Conservation (phyloP, 371 early-diverging fungal genomes). For the Quaeritorhiza haematococci region DNA sequence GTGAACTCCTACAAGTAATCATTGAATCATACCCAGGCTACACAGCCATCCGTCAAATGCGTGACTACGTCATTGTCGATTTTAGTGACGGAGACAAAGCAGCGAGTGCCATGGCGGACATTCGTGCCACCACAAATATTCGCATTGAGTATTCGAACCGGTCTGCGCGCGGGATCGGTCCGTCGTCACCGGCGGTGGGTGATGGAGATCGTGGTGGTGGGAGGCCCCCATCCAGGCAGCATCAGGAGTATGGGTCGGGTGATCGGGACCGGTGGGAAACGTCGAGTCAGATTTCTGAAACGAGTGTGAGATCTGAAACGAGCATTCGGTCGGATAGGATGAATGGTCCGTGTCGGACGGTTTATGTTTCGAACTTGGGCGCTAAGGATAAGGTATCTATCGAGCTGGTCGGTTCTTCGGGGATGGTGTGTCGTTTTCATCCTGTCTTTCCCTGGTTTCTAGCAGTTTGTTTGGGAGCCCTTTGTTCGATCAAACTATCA, state of each 20-base stretch:
- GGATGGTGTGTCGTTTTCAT: neutral
- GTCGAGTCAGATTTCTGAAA: neutral
- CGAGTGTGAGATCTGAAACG: neutral
- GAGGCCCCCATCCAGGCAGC: too few relatives aligned
- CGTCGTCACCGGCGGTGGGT: neutral
- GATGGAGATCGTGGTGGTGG: neutral
- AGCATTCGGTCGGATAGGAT: neutral
- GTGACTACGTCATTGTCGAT: neutral
- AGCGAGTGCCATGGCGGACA: neutral
- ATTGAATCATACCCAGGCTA: neutral
- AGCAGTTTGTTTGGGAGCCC: neutral
- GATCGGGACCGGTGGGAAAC: neutral
- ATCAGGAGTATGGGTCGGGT: neutral
- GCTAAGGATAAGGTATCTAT: conserved; percentile 11
- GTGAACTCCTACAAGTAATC: neutral
- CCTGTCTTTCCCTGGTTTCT: neutral
- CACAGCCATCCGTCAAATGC: neutral
- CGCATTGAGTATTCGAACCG: neutral
- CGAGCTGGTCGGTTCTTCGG: neutral
- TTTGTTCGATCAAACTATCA: too few relatives aligned
- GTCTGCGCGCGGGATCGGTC: neutral
- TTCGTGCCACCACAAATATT: neutral
- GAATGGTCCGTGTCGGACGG: conserved; percentile 4
- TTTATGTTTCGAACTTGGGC: conserved; percentile 14
- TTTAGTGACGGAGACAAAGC: neutral